A percentile compares a stretch with the other conserved stretches of the same genome.
Conservation (phyloP, 164 flowering plant species). For the Kingdonia uniflora region DNA sequence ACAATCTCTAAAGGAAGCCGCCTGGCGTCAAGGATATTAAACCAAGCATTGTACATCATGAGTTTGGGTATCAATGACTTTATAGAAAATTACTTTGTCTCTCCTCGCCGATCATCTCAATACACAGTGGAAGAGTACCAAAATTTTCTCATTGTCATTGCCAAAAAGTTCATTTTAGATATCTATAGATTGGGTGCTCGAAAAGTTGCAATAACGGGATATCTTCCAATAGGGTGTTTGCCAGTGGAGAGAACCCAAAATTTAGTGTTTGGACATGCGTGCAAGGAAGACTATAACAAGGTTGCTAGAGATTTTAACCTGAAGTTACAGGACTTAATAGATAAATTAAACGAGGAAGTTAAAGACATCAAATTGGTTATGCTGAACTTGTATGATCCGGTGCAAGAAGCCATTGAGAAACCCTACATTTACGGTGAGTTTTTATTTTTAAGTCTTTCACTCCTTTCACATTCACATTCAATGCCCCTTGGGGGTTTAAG, state of each 20-base stretch:
- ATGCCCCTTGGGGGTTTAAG: no score
- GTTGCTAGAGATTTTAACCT: slow-evolving; percentile 12
- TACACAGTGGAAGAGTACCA: slow-evolving; percentile 9
- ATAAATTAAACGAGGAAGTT: no score
- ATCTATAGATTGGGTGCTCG: slow-evolving; percentile 23
- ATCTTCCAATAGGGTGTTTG: slow-evolving; percentile 70
- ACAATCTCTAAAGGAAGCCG: slow-evolving; percentile 26
- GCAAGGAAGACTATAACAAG: slow-evolving; percentile 9
- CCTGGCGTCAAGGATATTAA: slow-evolving; percentile 22
- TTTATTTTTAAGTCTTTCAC: no score
- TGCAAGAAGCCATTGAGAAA: no score
- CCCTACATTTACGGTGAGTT: no score
- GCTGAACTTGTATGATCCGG: no score
- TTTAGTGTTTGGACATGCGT: background rate
- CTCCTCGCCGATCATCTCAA: slow-evolving; percentile 5
- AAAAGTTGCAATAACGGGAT: slow-evolving; percentile 36
- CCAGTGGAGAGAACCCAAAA: slow-evolving; percentile 22
- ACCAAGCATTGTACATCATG: slow-evolving; percentile 41
- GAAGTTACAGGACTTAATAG: no score
- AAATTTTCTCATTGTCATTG: slow-evolving; percentile 6
- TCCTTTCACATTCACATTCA: no score
- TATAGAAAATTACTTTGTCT: slow-evolving; percentile 26
- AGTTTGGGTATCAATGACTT: slow-evolving; percentile 73
- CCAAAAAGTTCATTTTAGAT: background rate
- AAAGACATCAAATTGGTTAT: no score